Evolutionary conservation across 2,329 filamentous ascomycete species (phyloP), one percentile per base, ranked within the genome.

Genomic region (Trichocomaceae sp.): DNA sequence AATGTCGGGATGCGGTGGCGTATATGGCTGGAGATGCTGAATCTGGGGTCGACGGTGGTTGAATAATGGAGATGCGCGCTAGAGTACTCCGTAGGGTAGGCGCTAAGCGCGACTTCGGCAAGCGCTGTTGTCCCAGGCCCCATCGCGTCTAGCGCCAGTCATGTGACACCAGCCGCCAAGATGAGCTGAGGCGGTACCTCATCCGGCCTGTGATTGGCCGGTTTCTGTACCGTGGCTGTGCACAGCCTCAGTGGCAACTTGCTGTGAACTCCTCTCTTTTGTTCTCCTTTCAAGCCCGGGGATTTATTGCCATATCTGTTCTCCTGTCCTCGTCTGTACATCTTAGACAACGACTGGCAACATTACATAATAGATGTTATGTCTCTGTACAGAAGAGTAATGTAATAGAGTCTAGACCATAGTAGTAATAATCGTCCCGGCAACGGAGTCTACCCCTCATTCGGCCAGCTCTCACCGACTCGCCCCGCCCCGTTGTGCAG

Each of bases 81-180:
- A n/a, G n/a, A n/a, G n/a, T n/a, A n/a, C n/a, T n/a, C n/a, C n/a
- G n/a, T n/a, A n/a, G n/a, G n/a, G n/a, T n/a, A n/a, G n/a, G n/a
- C n/a, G n/a, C n/a, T 48, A 55, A 51, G 54, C 54, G 53, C 53
- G 48, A 50, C 48, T 47, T 51, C 41, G 47, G 53, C 47, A 55
- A 50, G 53, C 53, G 53, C 48, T 8, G 46, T 45, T 51, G 39
- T n/a, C n/a, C n/a, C n/a, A n/a, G n/a, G 49, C 49, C 49, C 22
- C 29, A 22, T 39, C 39, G 29, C 26, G 2, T 29, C 15, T 26
- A n/a, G n/a, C n/a, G 26, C 17, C 8, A 47, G 13, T 52, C 50
- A 52, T 35, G 50, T 52, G 50, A 52, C 9, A 2, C 0, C 31
- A 13, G 31, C 4, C 19, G 49, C 49, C 48, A 50, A 50, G 49